Evolutionary conservation across 441 rosid species (phyloP), one percentile per base, ranked within the genome.

Genomic region (Pelargonium citronellum): DNA sequence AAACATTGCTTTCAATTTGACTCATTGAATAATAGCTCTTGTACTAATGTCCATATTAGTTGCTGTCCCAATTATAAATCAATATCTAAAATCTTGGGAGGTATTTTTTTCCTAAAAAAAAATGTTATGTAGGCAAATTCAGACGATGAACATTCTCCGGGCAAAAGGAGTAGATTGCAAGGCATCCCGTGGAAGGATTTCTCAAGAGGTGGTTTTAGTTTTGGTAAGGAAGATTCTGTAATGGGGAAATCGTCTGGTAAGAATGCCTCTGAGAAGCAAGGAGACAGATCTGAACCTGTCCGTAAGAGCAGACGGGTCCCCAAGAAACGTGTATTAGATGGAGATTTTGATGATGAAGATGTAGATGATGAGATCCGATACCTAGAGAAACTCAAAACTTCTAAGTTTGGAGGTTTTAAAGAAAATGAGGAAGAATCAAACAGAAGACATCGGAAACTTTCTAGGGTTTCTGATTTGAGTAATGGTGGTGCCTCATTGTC

Each of bases 291-390:
- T 69, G 95, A 87, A 67, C 66, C 87, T 44, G 84, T 75, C 80
- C 94, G 94, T 39, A 91, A 91, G 86, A 85, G 96, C 85, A 94
- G 82, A 82, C 82, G 94, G 74, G 86, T 74, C 61, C 87, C 89
- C 0, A 91, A 90, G 84, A 94, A 81, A 71, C 88, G 83, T 53
- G 81, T 80, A 37, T 66, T 81, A 30, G 96, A 85, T 78, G 89
- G 80, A 67, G 96, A 86, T 20, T 83, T 86, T 73, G 83, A 74
- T 71, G 87, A 83, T 37, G 89, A 84, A 9, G 87, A 87, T 9
- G 87, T 74, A 67, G 97, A 94, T 71, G 94, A 82, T 69, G 97
- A 94, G 90, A 85, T 91, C 71, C 87, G 88, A 3, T 94, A 83
- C 77, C 67, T 94, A 75, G 96, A 91, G 73, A 91, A 83, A 70